A percentile compares a stretch with the other conserved stretches of the same genome.
Evolutionary conservation across 768 basidiomycete species (phyloP).

Genomic region (Auricularia heimuer): DNA sequence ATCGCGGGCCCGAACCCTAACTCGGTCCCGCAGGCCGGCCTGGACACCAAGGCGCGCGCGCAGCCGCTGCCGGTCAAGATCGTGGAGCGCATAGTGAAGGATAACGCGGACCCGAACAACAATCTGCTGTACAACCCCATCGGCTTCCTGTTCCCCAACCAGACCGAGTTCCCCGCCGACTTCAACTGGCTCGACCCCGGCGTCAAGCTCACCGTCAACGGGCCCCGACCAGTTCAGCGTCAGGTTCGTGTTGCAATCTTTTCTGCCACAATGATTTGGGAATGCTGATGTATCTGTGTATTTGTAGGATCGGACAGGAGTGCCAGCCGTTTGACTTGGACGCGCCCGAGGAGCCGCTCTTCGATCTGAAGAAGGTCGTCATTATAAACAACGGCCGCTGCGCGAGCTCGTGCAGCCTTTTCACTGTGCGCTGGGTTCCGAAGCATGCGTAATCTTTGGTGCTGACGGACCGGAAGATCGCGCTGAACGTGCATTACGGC

Average conservation of each 20-base stretch:
- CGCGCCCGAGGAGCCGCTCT: slow-evolving; percentile 36
- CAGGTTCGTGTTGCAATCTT: slow-evolving; percentile 11
- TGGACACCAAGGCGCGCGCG: slow-evolving; percentile 40
- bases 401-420: slow-evolving; percentile 20
- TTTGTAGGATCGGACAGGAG: slow-evolving; percentile 22
- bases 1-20: slow-evolving; percentile 42
- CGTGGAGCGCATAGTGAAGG: slow-evolving; percentile 31
- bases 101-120: slow-evolving; percentile 34
- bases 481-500: slow-evolving; percentile 50
- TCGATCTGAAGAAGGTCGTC: slow-evolving; percentile 37
- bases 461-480: slow-evolving; percentile 30
- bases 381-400: slow-evolving; percentile 52
- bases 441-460: no score
- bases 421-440: slow-evolving; percentile 16
- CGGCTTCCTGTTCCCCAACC: slow-evolving; percentile 39
- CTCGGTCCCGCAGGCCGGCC: slow-evolving; percentile 44
- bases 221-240: slow-evolving; percentile 42
- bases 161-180: slow-evolving; percentile 30
- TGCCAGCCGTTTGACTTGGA: slow-evolving; percentile 25
- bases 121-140: slow-evolving; percentile 39
- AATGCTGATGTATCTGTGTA: slow-evolving; percentile 1
- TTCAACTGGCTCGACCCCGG: slow-evolving; percentile 41
- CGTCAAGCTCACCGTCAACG: slow-evolving; percentile 36
- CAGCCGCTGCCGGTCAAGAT: slow-evolving; percentile 42
- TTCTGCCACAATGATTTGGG: neutral